Percentiles rank a stretch among this genome's conserved stretches.
Conservation (phyloP, 352 stramenopile genomes). For the Phytophthora parvispora region DNA sequence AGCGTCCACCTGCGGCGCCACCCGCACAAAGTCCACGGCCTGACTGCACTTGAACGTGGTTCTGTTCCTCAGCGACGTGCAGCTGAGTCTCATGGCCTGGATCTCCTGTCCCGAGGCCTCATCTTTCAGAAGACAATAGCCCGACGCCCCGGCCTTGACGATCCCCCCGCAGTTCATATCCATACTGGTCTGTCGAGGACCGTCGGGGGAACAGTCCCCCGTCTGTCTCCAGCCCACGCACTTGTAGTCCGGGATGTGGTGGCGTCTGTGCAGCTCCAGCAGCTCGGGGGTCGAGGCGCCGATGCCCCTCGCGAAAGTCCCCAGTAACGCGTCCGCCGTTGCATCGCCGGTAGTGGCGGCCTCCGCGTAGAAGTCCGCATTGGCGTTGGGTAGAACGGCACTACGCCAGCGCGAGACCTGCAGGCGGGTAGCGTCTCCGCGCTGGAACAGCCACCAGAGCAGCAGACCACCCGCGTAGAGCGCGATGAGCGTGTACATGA, state of each 20-base stretch:
- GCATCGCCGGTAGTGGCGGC: neutral
- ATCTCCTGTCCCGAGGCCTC: constrained; percentile 34
- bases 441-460: constrained; percentile 38
- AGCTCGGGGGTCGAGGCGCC: constrained; percentile 24
- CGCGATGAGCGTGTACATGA: constrained; percentile 31
- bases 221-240: constrained; percentile 66
- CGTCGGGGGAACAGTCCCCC: constrained; percentile 42
- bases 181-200: constrained; percentile 34
- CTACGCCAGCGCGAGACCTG: constrained; percentile 20
- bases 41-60: constrained; percentile 50
- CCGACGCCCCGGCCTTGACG: constrained; percentile 39
- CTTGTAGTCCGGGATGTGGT: constrained; percentile 31
- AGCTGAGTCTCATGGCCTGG: constrained; percentile 41
- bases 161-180: constrained; percentile 41
- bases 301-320: constrained; percentile 30
- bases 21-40: constrained; percentile 40
- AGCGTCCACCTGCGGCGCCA: constrained; percentile 30
- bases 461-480: constrained; percentile 30
- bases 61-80: constrained; percentile 38
- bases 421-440: constrained; percentile 25
- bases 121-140: constrained; percentile 57
- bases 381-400: constrained; percentile 9
- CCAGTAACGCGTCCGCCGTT: constrained; percentile 1
- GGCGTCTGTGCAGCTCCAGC: constrained; percentile 21
- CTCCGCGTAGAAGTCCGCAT: neutral